Conservation (phyloP, 2,329 filamentous ascomycete species). For the Dryadomyces quercivorus region DNA sequence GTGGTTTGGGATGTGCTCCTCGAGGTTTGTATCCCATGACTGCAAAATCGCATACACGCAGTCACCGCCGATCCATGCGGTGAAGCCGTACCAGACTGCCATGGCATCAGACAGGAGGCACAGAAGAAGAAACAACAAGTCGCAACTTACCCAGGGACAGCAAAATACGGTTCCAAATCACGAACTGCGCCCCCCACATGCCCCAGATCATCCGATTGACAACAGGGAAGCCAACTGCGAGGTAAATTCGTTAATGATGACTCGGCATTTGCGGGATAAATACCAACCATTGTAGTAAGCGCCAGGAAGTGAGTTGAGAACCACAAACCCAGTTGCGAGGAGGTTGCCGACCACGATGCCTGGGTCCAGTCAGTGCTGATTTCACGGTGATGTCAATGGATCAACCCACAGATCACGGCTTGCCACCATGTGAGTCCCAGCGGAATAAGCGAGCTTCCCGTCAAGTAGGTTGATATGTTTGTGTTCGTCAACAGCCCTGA, state of each 20-base stretch:
- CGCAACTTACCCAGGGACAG: conserved; percentile 24
- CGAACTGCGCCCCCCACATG: conserved; percentile 16
- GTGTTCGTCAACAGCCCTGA: conserved; percentile 34
- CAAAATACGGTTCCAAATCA: conserved; percentile 26
- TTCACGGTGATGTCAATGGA: neutral
- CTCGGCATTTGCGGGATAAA: neutral
- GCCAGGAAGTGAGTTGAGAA: conserved; percentile 30
- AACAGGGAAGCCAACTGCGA: conserved; percentile 20
- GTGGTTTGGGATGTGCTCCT: conserved; percentile 27
- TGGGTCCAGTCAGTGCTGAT: neutral
- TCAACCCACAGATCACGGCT: conserved; percentile 20
- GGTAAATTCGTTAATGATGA: neutral
- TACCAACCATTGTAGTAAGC: conserved; percentile 27
- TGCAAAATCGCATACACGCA: conserved; percentile 32
- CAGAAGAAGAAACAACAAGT: neutral
- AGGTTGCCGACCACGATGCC: conserved; percentile 26
- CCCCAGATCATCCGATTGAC: conserved; percentile 21
- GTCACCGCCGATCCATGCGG: conserved; percentile 33
- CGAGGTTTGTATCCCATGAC: conserved; percentile 30
- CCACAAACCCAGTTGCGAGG: conserved; percentile 25
- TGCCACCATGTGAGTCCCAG: conserved; percentile 30
- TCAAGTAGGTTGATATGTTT: conserved; percentile 28
- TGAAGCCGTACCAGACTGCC: conserved; percentile 25
- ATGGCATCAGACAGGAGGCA: neutral
- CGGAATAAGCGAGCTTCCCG: conserved; percentile 28